Percentiles rank a stretch among this genome's conserved stretches.
These are phyloP conservation scores for Phytophthora macrochlamydospora DNA, from an alignment of 352 stramenopile genomes.

Conservation along the genomic window DNA sequence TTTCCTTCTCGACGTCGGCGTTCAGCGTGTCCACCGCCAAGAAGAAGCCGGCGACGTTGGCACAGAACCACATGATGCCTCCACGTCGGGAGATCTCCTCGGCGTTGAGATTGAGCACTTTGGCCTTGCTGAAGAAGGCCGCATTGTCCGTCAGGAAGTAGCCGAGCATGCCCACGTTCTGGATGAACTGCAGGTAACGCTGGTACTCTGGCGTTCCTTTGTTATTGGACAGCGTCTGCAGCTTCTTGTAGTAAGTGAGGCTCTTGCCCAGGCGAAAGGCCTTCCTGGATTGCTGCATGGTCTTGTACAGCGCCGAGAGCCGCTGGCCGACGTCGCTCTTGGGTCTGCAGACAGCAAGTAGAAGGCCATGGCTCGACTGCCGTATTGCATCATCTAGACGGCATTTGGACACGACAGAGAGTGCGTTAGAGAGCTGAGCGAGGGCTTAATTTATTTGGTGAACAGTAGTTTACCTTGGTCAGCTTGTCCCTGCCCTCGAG, in stretches of 20 bases:
- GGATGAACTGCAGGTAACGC: constrained; percentile 74
- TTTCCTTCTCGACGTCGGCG: constrained; percentile 81
- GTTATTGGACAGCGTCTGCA: constrained; percentile 55
- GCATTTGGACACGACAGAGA: background rate
- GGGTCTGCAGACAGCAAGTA: constrained; percentile 77
- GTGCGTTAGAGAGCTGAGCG: constrained; percentile 20
- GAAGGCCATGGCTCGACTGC: constrained; percentile 77
- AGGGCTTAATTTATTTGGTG: background rate
- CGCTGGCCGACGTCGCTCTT: constrained; percentile 84
- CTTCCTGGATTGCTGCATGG: constrained; percentile 83
- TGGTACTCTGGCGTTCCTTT: constrained; percentile 55
- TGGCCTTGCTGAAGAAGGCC: constrained; percentile 83
- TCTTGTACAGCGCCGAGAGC: constrained; percentile 80
- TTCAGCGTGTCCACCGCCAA: constrained; percentile 75
- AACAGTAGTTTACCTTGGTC: constrained; percentile 68
- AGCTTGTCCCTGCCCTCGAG: constrained; percentile 89
- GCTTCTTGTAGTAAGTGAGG: constrained; percentile 82
- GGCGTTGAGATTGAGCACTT: constrained; percentile 69
- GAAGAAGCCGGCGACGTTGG: constrained; percentile 82
- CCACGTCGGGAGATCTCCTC: constrained; percentile 68
- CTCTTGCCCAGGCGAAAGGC: constrained; percentile 88
- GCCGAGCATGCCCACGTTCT: constrained; percentile 84
- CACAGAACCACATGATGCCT: constrained; percentile 84
- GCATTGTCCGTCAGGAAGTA: constrained; percentile 91
- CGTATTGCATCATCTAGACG: constrained; percentile 78